Base-by-base conservation (phyloP, 345 rosid species). In the Pugionium cornutum region DNA sequence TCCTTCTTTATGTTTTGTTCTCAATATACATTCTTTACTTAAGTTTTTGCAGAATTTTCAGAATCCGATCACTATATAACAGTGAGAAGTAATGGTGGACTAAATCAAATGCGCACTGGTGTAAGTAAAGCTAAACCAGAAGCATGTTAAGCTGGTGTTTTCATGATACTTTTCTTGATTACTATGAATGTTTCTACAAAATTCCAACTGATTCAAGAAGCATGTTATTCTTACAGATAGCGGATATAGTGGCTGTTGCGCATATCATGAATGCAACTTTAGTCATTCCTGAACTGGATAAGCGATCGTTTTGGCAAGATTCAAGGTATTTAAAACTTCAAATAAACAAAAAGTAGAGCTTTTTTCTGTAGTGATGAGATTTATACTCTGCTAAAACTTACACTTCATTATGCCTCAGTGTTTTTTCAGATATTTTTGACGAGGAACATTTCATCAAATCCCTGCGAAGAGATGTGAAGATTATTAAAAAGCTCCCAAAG, bases 21-120 rank as follows among this genome's bases (percentile, higher is more conserved):
- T 18, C 18, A 18, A 18, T 18, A 18, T 18, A 18, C 18, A 18
- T 18, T 18, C 18, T 18, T 18, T 0, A 18, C 18, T 18, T 18
- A 18, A 18, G 18, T 18, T 51, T 67, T 64, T 50, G 58, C 81
- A 92, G 97, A 80, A 75, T 70, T 83, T 34, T 54, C 41, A 69
- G 87, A 75, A 70, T 69, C 78, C 26, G 82, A 78, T 60, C 85
- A 41, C 41, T 90, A 79, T 72, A 70, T 94, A 55, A 90, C 97
- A 53, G 96, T 94, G 61, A 82, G 78, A 83, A 82, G 96, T 80
- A 94, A 94, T 67, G 99, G 99, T 51, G 99, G 99, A 32, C 66
- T 94, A 53, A 94, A 94, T 76, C 99, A 94, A 76, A 94, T 94
- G 99, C 96, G 97, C 42, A 85, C 91, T 35, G 99, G 97, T 76